Conservation (phyloP, 176 grass and related monocot species). For the Eleusine indica region DNA sequence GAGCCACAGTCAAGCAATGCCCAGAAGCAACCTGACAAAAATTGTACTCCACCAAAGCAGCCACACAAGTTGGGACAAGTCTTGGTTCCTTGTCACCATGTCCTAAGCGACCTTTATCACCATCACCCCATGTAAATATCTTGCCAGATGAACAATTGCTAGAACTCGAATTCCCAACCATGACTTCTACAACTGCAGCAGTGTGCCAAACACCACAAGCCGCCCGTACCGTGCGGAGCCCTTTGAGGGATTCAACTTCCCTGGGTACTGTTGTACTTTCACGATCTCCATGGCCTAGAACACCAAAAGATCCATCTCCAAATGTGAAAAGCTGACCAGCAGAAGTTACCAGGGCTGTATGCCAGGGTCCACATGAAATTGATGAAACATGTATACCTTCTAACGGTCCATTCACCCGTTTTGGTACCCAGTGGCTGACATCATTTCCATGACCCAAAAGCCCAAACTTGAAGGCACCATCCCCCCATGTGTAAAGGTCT, state of each 20-base stretch:
- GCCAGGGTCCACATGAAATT: conserved; percentile 98
- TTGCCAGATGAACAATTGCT: conserved; percentile 95
- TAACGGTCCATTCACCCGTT: conserved; percentile 78
- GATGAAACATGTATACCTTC: conserved; percentile 92
- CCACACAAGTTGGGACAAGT: conserved; percentile 91
- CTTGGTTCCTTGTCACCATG: conserved; percentile 85
- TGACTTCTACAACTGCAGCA: conserved; percentile 97
- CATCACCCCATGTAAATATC: conserved; percentile 98
- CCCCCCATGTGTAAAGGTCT: conserved; percentile 92
- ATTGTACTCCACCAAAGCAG: conserved; percentile 91
- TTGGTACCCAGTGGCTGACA: conserved; percentile 91
- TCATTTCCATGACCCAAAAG: conserved; percentile 90
- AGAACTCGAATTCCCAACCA: conserved; percentile 86
- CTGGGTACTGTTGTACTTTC: conserved; percentile 63
- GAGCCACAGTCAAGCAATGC: conserved; percentile 85
- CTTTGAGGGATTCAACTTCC: conserved; percentile 96
- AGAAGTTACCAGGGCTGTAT: conserved; percentile 91
- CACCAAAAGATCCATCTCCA: conserved; percentile 97
- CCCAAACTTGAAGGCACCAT: conserved; percentile 86
- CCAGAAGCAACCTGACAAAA: conserved; percentile 99
- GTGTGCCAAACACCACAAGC: conserved; percentile 99
- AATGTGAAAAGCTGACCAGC: conserved; percentile 96
- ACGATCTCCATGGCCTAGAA: conserved; percentile 83
- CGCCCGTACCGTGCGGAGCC: conserved; percentile 80
- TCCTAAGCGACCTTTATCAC: conserved; percentile 96